Percentiles rank a stretch among this genome's conserved stretches.
phyloP scores from a whole-genome alignment of 2,329 filamentous ascomycete genomes.

The Colletotrichum musae region DNA sequence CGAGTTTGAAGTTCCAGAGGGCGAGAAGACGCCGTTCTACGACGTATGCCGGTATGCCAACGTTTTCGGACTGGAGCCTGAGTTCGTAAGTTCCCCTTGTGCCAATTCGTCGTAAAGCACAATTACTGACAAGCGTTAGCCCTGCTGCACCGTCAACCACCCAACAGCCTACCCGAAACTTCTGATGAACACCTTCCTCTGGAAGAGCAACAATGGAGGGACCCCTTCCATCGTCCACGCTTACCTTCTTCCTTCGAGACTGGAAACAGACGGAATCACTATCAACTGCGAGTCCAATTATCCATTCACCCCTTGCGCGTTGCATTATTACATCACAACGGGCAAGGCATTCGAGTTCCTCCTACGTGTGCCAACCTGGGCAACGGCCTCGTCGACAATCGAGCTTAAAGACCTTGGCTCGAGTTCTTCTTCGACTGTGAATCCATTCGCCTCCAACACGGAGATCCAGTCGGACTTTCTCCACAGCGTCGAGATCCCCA shows the following conservation, averaged over 20 bases:
- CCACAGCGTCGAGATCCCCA: slow-evolving; percentile 15
- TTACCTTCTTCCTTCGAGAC: slow-evolving; percentile 9
- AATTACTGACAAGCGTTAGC: slow-evolving; percentile 42
- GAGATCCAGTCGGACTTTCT: not conserved
- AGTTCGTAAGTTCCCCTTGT: slow-evolving; percentile 50
- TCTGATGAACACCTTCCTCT: slow-evolving; percentile 48
- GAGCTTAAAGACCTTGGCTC: not conserved
- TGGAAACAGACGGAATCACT: not conserved
- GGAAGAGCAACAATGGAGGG: not conserved
- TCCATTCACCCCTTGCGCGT: slow-evolving; percentile 48
- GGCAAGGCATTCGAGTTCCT: slow-evolving; percentile 44
- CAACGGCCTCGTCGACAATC: not conserved
- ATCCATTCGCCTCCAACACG: not conserved
- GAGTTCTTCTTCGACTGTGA: not conserved
- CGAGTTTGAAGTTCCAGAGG: slow-evolving; percentile 51
- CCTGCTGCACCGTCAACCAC: slow-evolving; percentile 73
- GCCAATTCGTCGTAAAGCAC: no score
- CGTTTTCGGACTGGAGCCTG: slow-evolving; percentile 62
- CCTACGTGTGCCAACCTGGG: slow-evolving; percentile 45
- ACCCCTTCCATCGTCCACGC: not conserved
- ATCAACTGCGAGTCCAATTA: slow-evolving; percentile 63
- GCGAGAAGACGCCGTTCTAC: slow-evolving; percentile 54
- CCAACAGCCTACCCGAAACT: slow-evolving; percentile 71
- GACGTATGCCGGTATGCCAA: slow-evolving; percentile 48
- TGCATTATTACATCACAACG: slow-evolving; percentile 47